Percentiles rank a stretch among this genome's conserved stretches.
These are phyloP conservation scores for Cornus controversa DNA, from an alignment of 148 eudicot species.

Conservation along the genomic window DNA sequence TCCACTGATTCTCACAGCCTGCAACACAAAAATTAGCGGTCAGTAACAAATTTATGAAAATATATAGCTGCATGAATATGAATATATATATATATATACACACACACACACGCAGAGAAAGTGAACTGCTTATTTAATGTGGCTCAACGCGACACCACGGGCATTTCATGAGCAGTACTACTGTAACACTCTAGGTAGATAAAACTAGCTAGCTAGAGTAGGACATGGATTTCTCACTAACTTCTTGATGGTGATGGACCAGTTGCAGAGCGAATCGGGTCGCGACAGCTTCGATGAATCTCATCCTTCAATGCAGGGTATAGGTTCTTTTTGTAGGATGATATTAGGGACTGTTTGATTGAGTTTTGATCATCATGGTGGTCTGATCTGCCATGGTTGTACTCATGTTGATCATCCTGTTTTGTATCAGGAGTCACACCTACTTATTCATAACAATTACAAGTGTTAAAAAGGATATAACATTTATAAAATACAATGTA, in stretches of 20 bases:
- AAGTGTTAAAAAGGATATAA: not conserved
- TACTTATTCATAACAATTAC: conserved; percentile 11
- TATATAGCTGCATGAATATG: not conserved
- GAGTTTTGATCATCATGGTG: conserved; percentile 46
- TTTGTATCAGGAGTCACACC: conserved; percentile 47
- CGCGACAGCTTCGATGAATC: conserved; percentile 21
- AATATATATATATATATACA: no score
- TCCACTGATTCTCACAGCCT: conserved; percentile 64
- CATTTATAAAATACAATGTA: not conserved
- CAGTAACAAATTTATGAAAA: not conserved
- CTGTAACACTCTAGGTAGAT: not conserved
- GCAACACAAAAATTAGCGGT: not conserved
- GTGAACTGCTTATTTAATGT: not conserved
- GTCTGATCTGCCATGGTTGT: conserved; percentile 36
- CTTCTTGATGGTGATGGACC: conserved; percentile 42
- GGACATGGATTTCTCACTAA: conserved; percentile 17
- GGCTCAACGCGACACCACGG: not conserved
- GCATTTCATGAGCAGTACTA: not conserved
- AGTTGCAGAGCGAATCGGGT: conserved; percentile 20
- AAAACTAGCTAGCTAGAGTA: not conserved
- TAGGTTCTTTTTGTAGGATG: conserved; percentile 55
- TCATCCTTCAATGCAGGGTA: conserved; percentile 55
- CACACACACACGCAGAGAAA: no score
- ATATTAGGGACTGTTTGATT: conserved; percentile 50
- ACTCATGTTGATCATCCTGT: conserved; percentile 45